A percentile compares a stretch with the other conserved stretches of the same genome.
These are phyloP conservation scores for Papiliotrema fonsecae DNA, from an alignment of 1,284 basidiomycete genomes.

Conservation along the genomic window DNA sequence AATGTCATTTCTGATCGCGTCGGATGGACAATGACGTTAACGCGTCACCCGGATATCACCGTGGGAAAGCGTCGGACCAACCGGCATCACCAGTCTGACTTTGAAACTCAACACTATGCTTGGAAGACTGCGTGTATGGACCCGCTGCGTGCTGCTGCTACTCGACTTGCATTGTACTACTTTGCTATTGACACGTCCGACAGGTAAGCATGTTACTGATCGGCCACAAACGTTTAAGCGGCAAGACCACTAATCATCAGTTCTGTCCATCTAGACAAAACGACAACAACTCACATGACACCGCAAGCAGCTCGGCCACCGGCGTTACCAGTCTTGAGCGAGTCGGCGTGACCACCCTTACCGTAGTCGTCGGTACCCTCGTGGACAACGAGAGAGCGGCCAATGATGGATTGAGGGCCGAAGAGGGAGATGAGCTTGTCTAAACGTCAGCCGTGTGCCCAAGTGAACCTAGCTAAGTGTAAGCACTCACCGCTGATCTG, in stretches of 20 bases:
- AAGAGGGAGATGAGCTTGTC: slow-evolving; percentile 64
- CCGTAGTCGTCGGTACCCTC: slow-evolving; percentile 70
- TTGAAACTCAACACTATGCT: too few relatives aligned
- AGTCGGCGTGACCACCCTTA: slow-evolving; percentile 61
- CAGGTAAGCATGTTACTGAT: neutral
- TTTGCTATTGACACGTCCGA: too few relatives aligned
- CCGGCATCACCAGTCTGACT: too few relatives aligned
- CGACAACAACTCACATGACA: slow-evolving; percentile 57
- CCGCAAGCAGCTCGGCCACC: slow-evolving; percentile 68
- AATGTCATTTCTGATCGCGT: too few relatives aligned
- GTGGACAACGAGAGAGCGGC: slow-evolving; percentile 58
- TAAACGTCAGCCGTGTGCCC: slow-evolving; percentile 8
- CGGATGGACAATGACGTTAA: too few relatives aligned
- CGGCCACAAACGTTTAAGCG: neutral
- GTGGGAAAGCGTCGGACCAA: too few relatives aligned
- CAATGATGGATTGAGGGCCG: slow-evolving; percentile 64
- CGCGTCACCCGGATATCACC: too few relatives aligned
- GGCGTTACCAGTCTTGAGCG: slow-evolving; percentile 68
- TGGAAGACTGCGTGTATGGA: too few relatives aligned
- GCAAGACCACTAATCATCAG: slow-evolving; percentile 12
- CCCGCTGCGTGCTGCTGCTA: neutral
- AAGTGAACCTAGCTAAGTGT: neutral
- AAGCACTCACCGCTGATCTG: slow-evolving; percentile 48
- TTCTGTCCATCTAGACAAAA: neutral
- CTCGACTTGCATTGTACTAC: neutral